A percentile compares a stretch with the other conserved stretches of the same genome.
These are phyloP conservation scores for Trypanosoma rangeli DNA, from an alignment of 208 protist genomes.

Conservation along the genomic window DNA sequence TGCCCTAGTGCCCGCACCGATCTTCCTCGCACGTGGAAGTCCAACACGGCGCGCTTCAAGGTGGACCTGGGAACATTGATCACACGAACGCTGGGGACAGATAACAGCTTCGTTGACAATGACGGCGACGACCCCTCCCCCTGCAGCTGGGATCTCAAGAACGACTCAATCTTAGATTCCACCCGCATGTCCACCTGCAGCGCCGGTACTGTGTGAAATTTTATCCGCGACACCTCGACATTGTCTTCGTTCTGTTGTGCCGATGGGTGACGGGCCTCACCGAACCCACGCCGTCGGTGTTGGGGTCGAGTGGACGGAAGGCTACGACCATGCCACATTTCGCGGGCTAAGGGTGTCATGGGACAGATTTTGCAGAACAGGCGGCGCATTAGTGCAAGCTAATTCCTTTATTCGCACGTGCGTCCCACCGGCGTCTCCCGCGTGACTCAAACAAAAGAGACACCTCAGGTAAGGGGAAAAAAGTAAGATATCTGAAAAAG, in stretches of 20 bases:
- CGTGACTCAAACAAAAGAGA: not conserved
- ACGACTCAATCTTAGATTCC: constrained; percentile 38
- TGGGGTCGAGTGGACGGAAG: not conserved
- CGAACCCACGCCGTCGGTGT: not conserved
- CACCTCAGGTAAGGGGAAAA: constrained; percentile 3
- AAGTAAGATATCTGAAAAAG: not conserved
- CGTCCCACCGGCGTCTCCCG: not conserved
- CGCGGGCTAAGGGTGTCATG: not conserved
- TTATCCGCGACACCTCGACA: not conserved
- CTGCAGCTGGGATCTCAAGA: constrained; percentile 32
- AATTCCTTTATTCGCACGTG: not conserved
- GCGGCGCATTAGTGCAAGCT: not conserved
- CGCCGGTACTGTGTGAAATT: constrained; percentile 21
- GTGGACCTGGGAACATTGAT: constrained; percentile 38
- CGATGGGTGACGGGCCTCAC: not conserved
- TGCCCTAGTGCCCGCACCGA: constrained; percentile 56
- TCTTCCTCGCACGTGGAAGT: constrained; percentile 28
- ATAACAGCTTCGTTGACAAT: not conserved
- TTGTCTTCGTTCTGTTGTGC: not conserved
- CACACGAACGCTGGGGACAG: constrained; percentile 18
- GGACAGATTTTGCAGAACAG: not conserved
- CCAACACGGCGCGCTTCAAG: constrained; percentile 49
- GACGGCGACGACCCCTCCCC: constrained; percentile 8
- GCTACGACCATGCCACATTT: not conserved
- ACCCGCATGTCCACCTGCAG: constrained; percentile 30